Base-by-base conservation (phyloP, 306 rosid genomes). In the Elaeagnus macrophylla region DNA sequence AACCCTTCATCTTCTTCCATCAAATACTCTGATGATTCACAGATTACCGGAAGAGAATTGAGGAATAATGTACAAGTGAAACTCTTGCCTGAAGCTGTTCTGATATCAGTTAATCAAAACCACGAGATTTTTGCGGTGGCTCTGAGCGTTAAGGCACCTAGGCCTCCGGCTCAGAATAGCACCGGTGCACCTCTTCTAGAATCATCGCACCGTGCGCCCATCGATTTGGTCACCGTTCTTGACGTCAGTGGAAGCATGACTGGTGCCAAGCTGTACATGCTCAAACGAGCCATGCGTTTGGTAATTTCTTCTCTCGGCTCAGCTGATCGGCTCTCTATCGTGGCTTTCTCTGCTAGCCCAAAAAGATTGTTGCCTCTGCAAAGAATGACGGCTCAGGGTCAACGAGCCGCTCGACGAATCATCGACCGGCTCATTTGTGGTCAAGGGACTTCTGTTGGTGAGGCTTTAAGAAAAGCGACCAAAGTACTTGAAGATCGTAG, bases 251-350 rank as follows among this genome's bases (percentile, higher is more conserved):
- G 83, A 0, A 84, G 68, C 79, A 88, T 88, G 96, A 75, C 55
- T 12, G 80, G 90, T 1, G 75, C 85, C 6, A 88, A 88, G 67
- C 68, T 88, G 8, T 75, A 78, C 43, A 88, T 88, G 96, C 73
- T 88, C 1, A 83, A 88, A 72, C 89, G 90, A 52, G 83, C 94
- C 42, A 77, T 88, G 90, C 85, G 94, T 18, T 69, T 88, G 56
- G 94, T 88, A 6, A 57, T 88, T 7, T 77, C 88, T 0, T 84
- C 94, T 0, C 82, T 88, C 8, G 80, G 87, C 50, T 61, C 82
- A 16, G 65, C 78, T 8, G 96, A 88, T 45, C 70, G 96, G 50
- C 90, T 88, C n/a, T 88, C 88, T 8, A 67, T 88, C 11, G 90
- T 88, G 60, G 94, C 85, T 1, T 88, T 83, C 73, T 88, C 96